Base-by-base conservation (phyloP, 2,329 filamentous ascomycete species). In the Alternaria atra region DNA sequence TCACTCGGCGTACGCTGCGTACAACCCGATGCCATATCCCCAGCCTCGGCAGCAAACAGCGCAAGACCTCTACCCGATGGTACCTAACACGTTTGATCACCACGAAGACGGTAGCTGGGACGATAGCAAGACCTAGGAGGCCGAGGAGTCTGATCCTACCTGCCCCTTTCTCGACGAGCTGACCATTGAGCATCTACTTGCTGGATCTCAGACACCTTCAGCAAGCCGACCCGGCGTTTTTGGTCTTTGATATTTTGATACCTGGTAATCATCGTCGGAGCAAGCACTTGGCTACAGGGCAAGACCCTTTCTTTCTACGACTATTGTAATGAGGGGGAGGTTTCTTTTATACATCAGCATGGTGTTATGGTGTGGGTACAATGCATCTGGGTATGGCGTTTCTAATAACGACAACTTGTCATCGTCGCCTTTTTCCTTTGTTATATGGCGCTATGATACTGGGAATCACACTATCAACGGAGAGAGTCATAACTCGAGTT, bases 381-480 rank as follows among this genome's bases (percentile, higher is more conserved):
- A 48, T 34, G 46, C 17, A 48, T 48, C 23, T 34, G 46, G 46
- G 46, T 35, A 48, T 15, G 30, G 29, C 23, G 46, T 35, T 23
- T 34, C 20, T 48, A 48, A 48, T 48, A 12, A 35, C 46, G 17
- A 48, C 46, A 48, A 35, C 46, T 34, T 34, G 29, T 23, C 1
- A 25, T 44, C 0, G 42, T 34, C 12, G 30, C 35, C 17, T 34
- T 48, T 30, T 29, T 25, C 1, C 30, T 48, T 34, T 35, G n/a
- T 48, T 48, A 34, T 34, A 23, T 15, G n/a, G 23, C 46, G 46
- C 46, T 48, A 48, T 30, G 46, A 29, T 48, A 48, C 46, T 48
- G 23, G 46, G 46, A 34, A 48, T 48, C 46, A 48, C 30, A 48
- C 46, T 48, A 30, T 48, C 46, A 48, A 46, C n/a, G 30, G 46